A percentile compares a stretch with the other conserved stretches of the same genome.
These are phyloP conservation scores for Solanum clarkiae DNA, from an alignment of 257 asterid genomes.

Conservation along the genomic window DNA sequence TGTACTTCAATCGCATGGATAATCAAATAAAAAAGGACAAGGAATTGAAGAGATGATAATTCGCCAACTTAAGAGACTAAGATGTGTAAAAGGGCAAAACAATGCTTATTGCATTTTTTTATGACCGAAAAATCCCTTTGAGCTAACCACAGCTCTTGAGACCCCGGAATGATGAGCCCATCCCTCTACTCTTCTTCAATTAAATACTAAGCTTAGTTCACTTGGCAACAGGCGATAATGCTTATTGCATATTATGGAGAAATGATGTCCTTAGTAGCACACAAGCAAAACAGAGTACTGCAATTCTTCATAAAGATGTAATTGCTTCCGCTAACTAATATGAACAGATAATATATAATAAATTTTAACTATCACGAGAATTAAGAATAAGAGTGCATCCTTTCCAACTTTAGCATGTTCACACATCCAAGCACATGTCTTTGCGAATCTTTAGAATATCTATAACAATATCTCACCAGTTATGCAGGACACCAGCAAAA, in stretches of 20 bases:
- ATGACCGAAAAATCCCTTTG: background rate
- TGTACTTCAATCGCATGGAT: background rate
- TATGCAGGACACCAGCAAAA: constrained; percentile 69
- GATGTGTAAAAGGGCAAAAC: background rate
- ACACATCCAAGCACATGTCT: background rate
- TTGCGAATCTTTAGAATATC: background rate
- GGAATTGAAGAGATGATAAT: background rate
- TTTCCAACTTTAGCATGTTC: background rate
- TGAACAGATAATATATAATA: background rate
- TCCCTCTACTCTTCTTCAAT: background rate
- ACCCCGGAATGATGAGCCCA: background rate
- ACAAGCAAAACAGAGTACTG: background rate
- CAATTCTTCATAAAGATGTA: background rate
- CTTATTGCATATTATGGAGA: background rate
- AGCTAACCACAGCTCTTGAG: background rate
- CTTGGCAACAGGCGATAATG: background rate
- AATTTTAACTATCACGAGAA: background rate
- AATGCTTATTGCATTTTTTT: background rate
- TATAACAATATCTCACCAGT: constrained; percentile 40
- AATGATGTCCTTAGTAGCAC: background rate
- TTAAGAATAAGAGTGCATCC: background rate
- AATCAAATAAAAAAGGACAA: background rate
- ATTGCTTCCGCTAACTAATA: background rate
- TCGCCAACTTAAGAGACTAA: background rate
- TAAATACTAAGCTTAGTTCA: background rate